Evolutionary conservation across 2,329 filamentous ascomycete species (phyloP).

Genomic region (Cercospora sp.): DNA sequence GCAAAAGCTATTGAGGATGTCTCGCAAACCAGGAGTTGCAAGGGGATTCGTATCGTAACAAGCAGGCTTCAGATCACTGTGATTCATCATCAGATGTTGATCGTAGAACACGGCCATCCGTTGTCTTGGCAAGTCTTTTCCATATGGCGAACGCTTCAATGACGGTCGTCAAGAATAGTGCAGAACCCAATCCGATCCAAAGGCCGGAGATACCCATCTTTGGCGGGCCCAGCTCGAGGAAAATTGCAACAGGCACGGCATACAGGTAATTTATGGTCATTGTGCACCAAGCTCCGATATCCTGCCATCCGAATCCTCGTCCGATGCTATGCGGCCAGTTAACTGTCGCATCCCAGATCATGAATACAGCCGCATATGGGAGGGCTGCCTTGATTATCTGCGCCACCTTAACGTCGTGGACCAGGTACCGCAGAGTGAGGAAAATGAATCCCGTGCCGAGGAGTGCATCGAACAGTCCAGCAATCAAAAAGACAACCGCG

Average conservation of each 20-base stretch:
- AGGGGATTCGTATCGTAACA: background rate
- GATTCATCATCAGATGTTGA: background rate
- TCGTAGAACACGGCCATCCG: conserved; percentile 5
- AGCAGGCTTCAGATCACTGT: background rate
- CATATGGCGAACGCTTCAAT: conserved; percentile 16
- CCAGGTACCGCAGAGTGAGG: conserved; percentile 39
- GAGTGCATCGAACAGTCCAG: conserved; percentile 39
- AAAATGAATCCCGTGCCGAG: conserved; percentile 37
- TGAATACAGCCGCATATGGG: conserved; percentile 41
- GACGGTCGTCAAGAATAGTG: conserved; percentile 1
- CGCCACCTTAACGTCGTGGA: conserved; percentile 40
- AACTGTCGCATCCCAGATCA: conserved; percentile 42
- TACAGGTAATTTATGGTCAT: conserved; percentile 43
- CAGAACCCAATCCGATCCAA: conserved; percentile 40
- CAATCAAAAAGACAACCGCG: conserved; percentile 37
- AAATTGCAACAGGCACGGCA: conserved; percentile 41
- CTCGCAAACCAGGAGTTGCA: background rate
- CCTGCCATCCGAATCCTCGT: conserved; percentile 42
- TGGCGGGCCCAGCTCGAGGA: conserved; percentile 40
- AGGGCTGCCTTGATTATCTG: conserved; percentile 38
- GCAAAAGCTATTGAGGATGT: background rate
- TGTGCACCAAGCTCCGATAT: conserved; percentile 42
- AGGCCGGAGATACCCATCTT: conserved; percentile 40
- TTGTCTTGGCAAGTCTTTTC: conserved; percentile 12
- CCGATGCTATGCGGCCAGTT: conserved; percentile 42